phyloP scores from a whole-genome alignment of 1,139 yeast genomes.

The Zygosaccharomyces sapae region DNA sequence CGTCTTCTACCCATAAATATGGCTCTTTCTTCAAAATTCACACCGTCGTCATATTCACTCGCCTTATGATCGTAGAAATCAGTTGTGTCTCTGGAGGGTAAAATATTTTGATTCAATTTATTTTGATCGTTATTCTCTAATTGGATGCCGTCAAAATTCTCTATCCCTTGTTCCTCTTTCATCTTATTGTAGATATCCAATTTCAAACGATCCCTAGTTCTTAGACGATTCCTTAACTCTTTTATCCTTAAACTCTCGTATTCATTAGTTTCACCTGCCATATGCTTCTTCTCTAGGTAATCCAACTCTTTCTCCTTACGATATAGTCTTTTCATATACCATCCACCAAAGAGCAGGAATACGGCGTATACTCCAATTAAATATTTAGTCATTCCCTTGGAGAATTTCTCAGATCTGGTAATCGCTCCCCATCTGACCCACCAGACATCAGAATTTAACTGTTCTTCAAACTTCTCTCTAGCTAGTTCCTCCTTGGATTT shows the following conservation, averaged over 20 bases:
- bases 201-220: conserved; percentile 55
- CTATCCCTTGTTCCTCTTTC: conserved; percentile 41
- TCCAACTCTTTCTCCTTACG: conserved; percentile 61
- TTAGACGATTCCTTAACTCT: conserved; percentile 43
- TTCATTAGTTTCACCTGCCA: conserved; percentile 43
- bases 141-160: conserved; percentile 39
- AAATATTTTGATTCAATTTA: conserved; percentile 45
- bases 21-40: conserved; percentile 80
- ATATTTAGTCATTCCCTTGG: conserved; percentile 48
- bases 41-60: conserved; percentile 71
- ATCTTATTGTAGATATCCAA: conserved; percentile 50
- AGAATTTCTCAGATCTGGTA: conserved; percentile 43
- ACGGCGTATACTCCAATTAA: conserved; percentile 56
- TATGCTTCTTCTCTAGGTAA: conserved; percentile 41
- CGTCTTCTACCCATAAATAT: conserved; percentile 81
- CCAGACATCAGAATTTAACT: conserved; percentile 35
- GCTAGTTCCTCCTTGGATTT: conserved; percentile 36
- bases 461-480: conserved; percentile 34
- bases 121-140: conserved; percentile 54
- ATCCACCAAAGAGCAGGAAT: conserved; percentile 56
- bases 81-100: conserved; percentile 78
- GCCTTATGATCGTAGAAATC: conserved; percentile 78
- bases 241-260: conserved; percentile 61
- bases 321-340: conserved; percentile 64
- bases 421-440: conserved; percentile 46